Base-by-base conservation (phyloP, 352 stramenopile species). In the Globisporangium cylindrosporum region DNA sequence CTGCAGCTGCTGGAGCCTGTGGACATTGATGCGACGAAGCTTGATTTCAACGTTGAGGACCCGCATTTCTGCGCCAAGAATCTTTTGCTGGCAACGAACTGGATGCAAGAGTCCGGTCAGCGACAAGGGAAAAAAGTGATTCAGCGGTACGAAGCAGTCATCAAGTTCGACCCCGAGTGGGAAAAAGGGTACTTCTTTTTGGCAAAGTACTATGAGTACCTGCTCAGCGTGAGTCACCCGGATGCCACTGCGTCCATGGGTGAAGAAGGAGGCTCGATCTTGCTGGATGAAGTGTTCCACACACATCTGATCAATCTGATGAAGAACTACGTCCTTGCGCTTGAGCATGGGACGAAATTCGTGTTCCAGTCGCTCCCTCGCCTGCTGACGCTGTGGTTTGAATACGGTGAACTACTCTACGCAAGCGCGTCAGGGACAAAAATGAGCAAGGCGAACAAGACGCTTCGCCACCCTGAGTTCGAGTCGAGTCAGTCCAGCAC, bases 371-470 rank as follows among this genome's bases (percentile, higher is more conserved):
- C 96, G 1, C 86, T 99, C 60, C 97, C 97, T 27, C 89, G 97
- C n/a, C 75, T 99, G 51, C 79, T 99, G 12, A 98, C 97, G 12
- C 75, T 99, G 41, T 99, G 94, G 95, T 99, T 99, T 72, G 96
- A 99, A 72, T 98, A 97, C 73, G 97, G 93, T 55, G 76, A 95
- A 81, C 57, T 92, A 14, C 65, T 95, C 0, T 81, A 93, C 41
- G 58, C 66, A n/a, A 75, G 55, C 22, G 51, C 43, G 1, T 62
- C 61, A 1, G 77, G 68, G 56, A 67, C 64, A 24, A 76, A 76
- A 55, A 72, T 62, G 32, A 80, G 51, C 34, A 90, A 80, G 62
- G 68, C 74, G 6, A 92, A 84, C 65, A 94, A 93, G 64, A 68
- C 74, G 1, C 75, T 88, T 58, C 82, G 79, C 27, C 82, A 86